phyloP scores from a whole-genome alignment of 768 basidiomycete species.

The Phanerochaete carnosa region DNA sequence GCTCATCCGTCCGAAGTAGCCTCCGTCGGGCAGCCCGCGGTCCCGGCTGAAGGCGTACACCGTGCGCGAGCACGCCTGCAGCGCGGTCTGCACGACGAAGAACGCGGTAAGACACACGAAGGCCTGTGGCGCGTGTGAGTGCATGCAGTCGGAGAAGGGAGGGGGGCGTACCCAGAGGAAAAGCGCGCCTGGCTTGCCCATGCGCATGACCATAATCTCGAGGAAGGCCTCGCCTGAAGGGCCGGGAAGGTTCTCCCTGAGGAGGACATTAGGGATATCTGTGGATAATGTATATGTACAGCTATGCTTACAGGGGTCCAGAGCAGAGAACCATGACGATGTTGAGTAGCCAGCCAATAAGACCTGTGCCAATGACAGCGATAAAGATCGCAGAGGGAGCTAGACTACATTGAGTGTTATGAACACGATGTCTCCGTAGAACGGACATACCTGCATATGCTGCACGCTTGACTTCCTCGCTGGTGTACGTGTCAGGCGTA shows the following conservation, averaged over 20 bases:
- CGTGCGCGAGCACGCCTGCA: slow-evolving; percentile 80
- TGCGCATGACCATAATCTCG: slow-evolving; percentile 72
- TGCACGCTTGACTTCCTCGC: slow-evolving; percentile 77
- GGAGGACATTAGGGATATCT: background rate
- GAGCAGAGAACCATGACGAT: slow-evolving; percentile 85
- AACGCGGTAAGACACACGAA: slow-evolving; percentile 85
- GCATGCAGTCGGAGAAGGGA: background rate
- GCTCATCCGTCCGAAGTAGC: slow-evolving; percentile 71
- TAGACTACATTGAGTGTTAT: slow-evolving; percentile 15
- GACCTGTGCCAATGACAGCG: slow-evolving; percentile 70
- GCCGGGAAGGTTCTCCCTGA: slow-evolving; percentile 63
- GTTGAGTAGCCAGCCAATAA: slow-evolving; percentile 85
- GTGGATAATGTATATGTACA: background rate
- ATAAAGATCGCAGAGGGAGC: slow-evolving; percentile 62
- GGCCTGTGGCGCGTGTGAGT: slow-evolving; percentile 33
- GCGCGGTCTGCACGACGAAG: slow-evolving; percentile 75
- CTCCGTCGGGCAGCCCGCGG: slow-evolving; percentile 72
- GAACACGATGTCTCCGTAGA: slow-evolving; percentile 31
- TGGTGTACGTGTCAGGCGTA: slow-evolving; percentile 22
- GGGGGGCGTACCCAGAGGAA: slow-evolving; percentile 61
- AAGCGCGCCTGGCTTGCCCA: slow-evolving; percentile 74
- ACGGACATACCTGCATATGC: slow-evolving; percentile 72
- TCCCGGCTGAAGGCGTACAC: slow-evolving; percentile 84
- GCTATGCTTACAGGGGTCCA: slow-evolving; percentile 56
- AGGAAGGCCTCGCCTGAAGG: slow-evolving; percentile 71